These are phyloP conservation scores for Silene vulgaris DNA, from an alignment of 179 eudicot genomes.

Conservation along the genomic window DNA sequence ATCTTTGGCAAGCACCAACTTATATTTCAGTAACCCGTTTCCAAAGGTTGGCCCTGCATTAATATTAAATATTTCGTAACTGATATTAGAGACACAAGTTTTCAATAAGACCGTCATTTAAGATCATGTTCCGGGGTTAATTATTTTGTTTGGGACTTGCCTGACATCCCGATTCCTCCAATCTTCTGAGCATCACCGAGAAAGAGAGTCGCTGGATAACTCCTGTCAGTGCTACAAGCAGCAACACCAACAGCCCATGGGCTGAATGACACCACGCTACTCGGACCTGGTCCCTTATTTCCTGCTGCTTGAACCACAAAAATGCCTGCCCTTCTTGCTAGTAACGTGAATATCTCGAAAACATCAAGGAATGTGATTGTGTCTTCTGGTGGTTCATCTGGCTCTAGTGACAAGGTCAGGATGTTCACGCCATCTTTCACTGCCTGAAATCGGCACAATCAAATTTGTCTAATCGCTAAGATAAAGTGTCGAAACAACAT, in stretches of 20 bases:
- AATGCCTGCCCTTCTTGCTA: constrained; percentile 78
- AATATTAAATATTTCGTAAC: too few species aligned
- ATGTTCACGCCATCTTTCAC: constrained; percentile 74
- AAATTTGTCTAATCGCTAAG: too few species aligned
- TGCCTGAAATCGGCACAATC: constrained; percentile 42
- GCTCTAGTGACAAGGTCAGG: constrained; percentile 68
- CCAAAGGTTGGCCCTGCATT: constrained; percentile 60
- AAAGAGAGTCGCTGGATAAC: constrained; percentile 54
- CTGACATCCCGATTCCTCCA: constrained; percentile 80
- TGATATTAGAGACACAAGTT: not conserved
- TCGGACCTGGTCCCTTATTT: constrained; percentile 69
- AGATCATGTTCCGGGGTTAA: too few species aligned
- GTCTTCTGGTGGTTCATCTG: constrained; percentile 79
- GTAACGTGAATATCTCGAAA: constrained; percentile 69
- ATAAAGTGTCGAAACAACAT: too few species aligned
- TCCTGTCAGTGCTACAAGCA: constrained; percentile 59
- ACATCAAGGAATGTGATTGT: constrained; percentile 64
- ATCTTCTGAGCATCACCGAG: constrained; percentile 65
- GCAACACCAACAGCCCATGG: constrained; percentile 90
- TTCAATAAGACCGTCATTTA: not conserved
- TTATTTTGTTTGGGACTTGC: constrained; percentile 24
- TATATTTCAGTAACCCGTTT: constrained; percentile 50
- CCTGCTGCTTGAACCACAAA: constrained; percentile 92
- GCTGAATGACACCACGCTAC: constrained; percentile 68
- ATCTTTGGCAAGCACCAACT: constrained; percentile 70